Base-by-base conservation (phyloP, 1,284 basidiomycete species). In the Volvariella volvacea region DNA sequence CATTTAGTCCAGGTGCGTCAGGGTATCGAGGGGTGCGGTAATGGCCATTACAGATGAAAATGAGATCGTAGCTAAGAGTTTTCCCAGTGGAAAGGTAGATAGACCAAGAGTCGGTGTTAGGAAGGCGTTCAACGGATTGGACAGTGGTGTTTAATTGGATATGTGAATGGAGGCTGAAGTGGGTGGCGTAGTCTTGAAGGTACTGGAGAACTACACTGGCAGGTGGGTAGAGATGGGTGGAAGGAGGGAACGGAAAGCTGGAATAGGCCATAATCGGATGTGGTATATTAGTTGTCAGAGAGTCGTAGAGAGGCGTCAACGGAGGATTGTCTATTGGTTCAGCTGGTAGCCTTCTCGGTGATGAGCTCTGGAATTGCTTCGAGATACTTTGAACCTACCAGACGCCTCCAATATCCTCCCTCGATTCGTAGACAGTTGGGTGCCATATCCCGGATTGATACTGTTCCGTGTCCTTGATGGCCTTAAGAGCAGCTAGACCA, bases 11-110 rank as follows among this genome's bases (percentile, higher is more conserved):
- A 2, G 78, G 72, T 6, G 71, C 69, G 36, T 64, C 47, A 2
- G 85, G 84, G 43, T 78, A 73, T 22, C 74, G 71, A 1, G 87
- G 87, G 12, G 72, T 52, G 36, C 66, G 70, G 55, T 84, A 82
- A 57, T 87, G 87, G 0, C 87, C 87, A 50, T 86, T 88, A 30
- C 81, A 82, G 16, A 88, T 68, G 34, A 89, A 61, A 36, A 89
- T 55, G 19, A 76, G 65, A 51, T 89, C 83, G 50, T 78, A 86
- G 2, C 61, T 48, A 15, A 62, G 50, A 1, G 48, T 53, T 32
- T 74, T 64, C 0, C 58, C 63, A 0, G 62, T 65, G 4, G 65
- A 67, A 28, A 67, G 48, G 0, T 58, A 61, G 15, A 83, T 66
- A 22, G 55, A 60, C 82, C 83, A 87, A 37, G 25, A 6, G 63